These are phyloP conservation scores for Brettanomyces anomalus DNA, from an alignment of 805 yeast genomes.

Conservation along the genomic window DNA sequence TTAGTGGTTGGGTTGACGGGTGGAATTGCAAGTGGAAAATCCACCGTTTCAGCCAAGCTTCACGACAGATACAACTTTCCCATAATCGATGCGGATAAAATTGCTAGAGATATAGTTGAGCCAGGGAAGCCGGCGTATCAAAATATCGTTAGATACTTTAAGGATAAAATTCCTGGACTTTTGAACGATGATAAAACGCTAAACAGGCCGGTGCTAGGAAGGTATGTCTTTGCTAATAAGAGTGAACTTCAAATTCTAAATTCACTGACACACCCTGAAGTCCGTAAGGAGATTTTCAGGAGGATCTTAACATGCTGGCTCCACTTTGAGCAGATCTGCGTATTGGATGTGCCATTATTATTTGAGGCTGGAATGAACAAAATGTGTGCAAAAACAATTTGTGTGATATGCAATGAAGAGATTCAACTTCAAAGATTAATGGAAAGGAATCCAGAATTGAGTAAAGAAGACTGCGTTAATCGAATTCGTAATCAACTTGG, in stretches of 20 bases:
- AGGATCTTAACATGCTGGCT: conserved; percentile 52
- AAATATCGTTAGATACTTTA: conserved; percentile 54
- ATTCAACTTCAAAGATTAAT: conserved; percentile 56
- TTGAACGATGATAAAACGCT: conserved; percentile 37
- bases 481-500: conserved; percentile 76
- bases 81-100: conserved; percentile 81
- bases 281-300: conserved; percentile 54
- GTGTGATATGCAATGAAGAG: conserved; percentile 53
- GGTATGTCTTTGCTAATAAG: conserved; percentile 57
- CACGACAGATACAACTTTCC: conserved; percentile 41
- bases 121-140: conserved; percentile 72
- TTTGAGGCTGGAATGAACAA: conserved; percentile 70
- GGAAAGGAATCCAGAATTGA: conserved; percentile 57
- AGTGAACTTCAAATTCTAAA: conserved; percentile 54
- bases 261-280: conserved; percentile 81
- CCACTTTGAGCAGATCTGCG: conserved; percentile 46
- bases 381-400: conserved; percentile 63
- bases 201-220: conserved; percentile 71
- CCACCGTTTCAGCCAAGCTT: conserved; percentile 69
- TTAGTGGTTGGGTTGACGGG: conserved; percentile 93
- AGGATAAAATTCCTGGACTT: conserved; percentile 41
- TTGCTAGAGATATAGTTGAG: conserved; percentile 77
- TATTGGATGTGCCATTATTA: conserved; percentile 83
- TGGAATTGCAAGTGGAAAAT: conserved; percentile 94
- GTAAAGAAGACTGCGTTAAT: conserved; percentile 55